These are phyloP conservation scores for Colletotrichum truncatum DNA, from an alignment of 2,329 filamentous ascomycete species.

Conservation along the genomic window DNA sequence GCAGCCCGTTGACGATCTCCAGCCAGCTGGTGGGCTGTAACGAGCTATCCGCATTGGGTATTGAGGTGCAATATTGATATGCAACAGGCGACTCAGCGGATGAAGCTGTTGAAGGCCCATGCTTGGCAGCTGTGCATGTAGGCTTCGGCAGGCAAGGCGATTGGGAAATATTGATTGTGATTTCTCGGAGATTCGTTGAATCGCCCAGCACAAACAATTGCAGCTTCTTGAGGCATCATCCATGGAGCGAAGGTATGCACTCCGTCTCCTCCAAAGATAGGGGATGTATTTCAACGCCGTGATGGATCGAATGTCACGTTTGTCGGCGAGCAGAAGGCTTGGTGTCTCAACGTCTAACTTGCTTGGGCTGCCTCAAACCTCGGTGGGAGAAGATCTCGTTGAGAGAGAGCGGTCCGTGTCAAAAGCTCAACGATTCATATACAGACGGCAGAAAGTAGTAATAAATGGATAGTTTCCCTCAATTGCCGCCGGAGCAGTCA, in stretches of 20 bases:
- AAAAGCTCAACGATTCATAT: too few species aligned
- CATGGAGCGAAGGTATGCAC: background rate
- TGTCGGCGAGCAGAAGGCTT: too few species aligned
- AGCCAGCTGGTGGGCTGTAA: constrained; percentile 2
- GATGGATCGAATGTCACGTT: too few species aligned
- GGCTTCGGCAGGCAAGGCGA: background rate
- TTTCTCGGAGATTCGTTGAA: background rate
- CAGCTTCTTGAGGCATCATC: background rate
- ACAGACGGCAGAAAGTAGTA: too few species aligned
- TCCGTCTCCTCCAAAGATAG: too few species aligned
- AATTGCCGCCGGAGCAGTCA: too few species aligned
- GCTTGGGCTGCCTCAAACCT: too few species aligned
- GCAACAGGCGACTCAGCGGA: background rate
- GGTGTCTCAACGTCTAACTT: too few species aligned
- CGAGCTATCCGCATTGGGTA: background rate
- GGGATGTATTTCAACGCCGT: too few species aligned
- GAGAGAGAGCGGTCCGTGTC: too few species aligned
- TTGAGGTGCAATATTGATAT: background rate
- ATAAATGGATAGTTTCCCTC: too few species aligned
- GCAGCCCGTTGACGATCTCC: constrained; percentile 14
- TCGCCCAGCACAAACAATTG: background rate
- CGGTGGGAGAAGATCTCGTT: too few species aligned
- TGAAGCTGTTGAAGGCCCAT: background rate
- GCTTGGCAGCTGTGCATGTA: background rate
- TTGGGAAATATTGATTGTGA: background rate